Conservation (phyloP, 306 rosid species). For the Astragalus glycyphyllos region DNA sequence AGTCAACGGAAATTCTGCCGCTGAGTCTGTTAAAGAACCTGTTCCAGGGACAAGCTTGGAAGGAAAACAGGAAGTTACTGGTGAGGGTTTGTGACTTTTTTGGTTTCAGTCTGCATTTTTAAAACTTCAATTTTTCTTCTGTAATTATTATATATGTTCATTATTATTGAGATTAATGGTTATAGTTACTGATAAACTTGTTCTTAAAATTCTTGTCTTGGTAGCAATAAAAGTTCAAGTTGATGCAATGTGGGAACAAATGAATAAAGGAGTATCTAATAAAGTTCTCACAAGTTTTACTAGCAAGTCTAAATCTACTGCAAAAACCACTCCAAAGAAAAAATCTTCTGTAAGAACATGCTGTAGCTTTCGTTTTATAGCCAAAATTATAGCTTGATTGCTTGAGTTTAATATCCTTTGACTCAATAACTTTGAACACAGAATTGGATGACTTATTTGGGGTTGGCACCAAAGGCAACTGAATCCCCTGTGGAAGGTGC, state of each 20-base stretch:
- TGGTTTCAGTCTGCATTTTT: constrained; percentile 35
- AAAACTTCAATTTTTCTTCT: neutral
- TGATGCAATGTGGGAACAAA: constrained; percentile 89
- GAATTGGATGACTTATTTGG: constrained; percentile 88
- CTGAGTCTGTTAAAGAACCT: constrained; percentile 54
- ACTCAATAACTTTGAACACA: constrained; percentile 41
- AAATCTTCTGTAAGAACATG: constrained; percentile 69
- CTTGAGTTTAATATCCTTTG: constrained; percentile 40
- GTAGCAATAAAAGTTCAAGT: constrained; percentile 77
- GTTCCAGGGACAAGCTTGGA: constrained; percentile 50
- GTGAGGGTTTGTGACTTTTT: constrained; percentile 48
- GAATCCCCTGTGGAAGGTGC: constrained; percentile 49
- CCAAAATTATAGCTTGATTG: neutral
- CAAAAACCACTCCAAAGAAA: constrained; percentile 61
- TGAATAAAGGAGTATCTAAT: constrained; percentile 85
- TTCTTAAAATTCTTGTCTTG: constrained; percentile 38
- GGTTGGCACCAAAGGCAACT: constrained; percentile 65
- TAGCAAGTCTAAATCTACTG: constrained; percentile 53
- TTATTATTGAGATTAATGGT: constrained; percentile 15
- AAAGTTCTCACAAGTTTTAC: constrained; percentile 55
- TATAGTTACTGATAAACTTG: constrained; percentile 32
- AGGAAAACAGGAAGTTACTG: constrained; percentile 52
- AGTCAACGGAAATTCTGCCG: constrained; percentile 49
- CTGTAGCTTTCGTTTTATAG: constrained; percentile 11
- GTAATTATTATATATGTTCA: neutral